These are phyloP conservation scores for Phlegmacium glaucopus DNA, from an alignment of 768 basidiomycete genomes.

Conservation along the genomic window DNA sequence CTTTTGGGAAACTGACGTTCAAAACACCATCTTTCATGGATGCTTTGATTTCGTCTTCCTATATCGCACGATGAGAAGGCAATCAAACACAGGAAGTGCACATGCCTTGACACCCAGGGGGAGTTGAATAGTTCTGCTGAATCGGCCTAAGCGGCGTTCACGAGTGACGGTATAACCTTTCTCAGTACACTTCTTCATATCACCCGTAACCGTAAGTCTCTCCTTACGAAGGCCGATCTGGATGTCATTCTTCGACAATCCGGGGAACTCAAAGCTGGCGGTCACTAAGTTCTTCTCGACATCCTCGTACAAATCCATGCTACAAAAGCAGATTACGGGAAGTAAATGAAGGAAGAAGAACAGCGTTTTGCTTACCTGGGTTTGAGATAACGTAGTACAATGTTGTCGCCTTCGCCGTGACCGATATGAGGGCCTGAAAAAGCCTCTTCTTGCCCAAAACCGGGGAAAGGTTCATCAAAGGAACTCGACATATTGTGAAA, in stretches of 20 bases:
- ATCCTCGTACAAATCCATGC: slow-evolving; percentile 56
- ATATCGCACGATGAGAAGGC: too few species aligned
- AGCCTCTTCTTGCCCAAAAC: slow-evolving; percentile 36
- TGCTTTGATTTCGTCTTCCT: too few species aligned
- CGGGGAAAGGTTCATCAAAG: slow-evolving; percentile 33
- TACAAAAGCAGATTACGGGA: slow-evolving; percentile 18
- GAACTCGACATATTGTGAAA: slow-evolving; percentile 2
- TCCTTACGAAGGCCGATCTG: slow-evolving; percentile 48
- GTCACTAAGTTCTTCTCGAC: slow-evolving; percentile 43
- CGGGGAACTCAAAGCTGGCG: slow-evolving; percentile 57
- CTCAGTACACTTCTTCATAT: slow-evolving; percentile 31
- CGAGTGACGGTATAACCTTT: slow-evolving; percentile 37
- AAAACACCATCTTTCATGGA: too few species aligned
- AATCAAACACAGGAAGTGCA: slow-evolving; percentile 8
- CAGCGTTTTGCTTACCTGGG: slow-evolving; percentile 27
- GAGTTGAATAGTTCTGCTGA: slow-evolving; percentile 44
- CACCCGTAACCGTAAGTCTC: slow-evolving; percentile 49
- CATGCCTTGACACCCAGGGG: slow-evolving; percentile 51
- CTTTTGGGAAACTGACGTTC: too few species aligned
- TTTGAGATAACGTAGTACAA: slow-evolving; percentile 19
- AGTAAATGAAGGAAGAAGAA: neutral
- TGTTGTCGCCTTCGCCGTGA: slow-evolving; percentile 13
- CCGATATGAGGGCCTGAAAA: slow-evolving; percentile 1
- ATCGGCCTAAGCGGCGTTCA: slow-evolving; percentile 46
- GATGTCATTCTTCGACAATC: slow-evolving; percentile 47